Percentiles rank a stretch among this genome's conserved stretches.
Conservation (phyloP, 2,329 filamentous ascomycete species). For the Fusarium mundagurra region DNA sequence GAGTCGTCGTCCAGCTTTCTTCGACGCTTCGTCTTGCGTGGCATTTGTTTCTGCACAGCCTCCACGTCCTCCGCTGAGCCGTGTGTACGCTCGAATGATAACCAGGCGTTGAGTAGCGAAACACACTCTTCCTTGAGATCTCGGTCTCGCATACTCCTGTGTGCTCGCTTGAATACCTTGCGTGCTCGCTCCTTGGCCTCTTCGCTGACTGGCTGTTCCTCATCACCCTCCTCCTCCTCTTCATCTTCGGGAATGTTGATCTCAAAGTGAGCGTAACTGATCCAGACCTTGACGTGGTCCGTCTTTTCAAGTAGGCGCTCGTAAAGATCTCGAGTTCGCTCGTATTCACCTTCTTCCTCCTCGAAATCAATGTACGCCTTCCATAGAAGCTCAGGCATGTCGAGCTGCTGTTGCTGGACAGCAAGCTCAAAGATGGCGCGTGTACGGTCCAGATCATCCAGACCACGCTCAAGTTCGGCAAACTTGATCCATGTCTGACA, state of each 20-base stretch:
- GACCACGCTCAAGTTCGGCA: constrained; percentile 88
- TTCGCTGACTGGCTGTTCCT: constrained; percentile 78
- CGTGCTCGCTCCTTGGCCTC: constrained; percentile 85
- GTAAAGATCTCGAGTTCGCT: constrained; percentile 82
- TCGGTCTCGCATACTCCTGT: constrained; percentile 87
- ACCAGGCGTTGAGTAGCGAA: constrained; percentile 89
- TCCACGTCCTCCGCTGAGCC: constrained; percentile 79
- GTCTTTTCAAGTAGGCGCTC: constrained; percentile 93
- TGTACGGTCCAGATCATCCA: constrained; percentile 89
- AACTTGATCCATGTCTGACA: constrained; percentile 97
- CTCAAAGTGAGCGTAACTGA: constrained; percentile 97
- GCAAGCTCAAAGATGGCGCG: constrained; percentile 93
- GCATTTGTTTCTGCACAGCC: constrained; percentile 92
- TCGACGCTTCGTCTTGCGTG: constrained; percentile 89
- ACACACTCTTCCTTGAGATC: constrained; percentile 96
- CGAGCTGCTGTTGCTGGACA: constrained; percentile 81
- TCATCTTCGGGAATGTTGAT: constrained; percentile 88
- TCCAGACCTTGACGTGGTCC: constrained; percentile 99
- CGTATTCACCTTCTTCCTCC: constrained; percentile 93
- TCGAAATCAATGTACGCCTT: constrained; percentile 99
- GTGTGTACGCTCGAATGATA: constrained; percentile 88
- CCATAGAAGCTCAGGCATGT: constrained; percentile 98
- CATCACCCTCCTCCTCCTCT: constrained; percentile 64
- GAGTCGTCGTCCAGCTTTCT: constrained; percentile 91
- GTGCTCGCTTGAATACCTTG: constrained; percentile 83